A percentile compares a stretch with the other conserved stretches of the same genome.
Evolutionary conservation across 305 asterid species (phyloP).

Genomic region (Plantago coronopus): DNA sequence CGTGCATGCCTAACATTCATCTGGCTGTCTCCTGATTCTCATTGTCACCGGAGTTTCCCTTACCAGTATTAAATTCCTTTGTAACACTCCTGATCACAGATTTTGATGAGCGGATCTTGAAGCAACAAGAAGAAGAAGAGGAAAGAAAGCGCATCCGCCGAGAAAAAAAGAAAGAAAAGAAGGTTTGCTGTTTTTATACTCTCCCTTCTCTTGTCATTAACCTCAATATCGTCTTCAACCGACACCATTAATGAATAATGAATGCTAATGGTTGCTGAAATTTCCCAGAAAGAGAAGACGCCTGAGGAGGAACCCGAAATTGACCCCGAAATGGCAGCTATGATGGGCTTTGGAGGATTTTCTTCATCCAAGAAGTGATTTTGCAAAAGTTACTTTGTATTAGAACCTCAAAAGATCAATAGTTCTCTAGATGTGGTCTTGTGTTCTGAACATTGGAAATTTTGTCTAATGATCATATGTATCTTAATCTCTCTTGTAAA

Average conservation of each 20-base stretch:
- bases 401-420: neutral
- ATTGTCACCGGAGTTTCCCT: too few species aligned
- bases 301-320: constrained; percentile 81
- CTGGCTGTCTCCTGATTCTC: too few species aligned
- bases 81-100: constrained; percentile 35
- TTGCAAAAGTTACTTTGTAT: neutral
- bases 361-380: constrained; percentile 70
- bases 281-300: constrained; percentile 68
- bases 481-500: too few species aligned
- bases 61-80: neutral
- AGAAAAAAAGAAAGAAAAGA: constrained; percentile 97
- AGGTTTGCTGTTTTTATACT: constrained; percentile 37
- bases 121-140: constrained; percentile 95
- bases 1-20: too few species aligned
- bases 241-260: neutral
- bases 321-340: constrained; percentile 83
- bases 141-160: constrained; percentile 84
- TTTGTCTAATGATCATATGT: neutral
- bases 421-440: neutral
- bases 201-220: neutral
- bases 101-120: constrained; percentile 81
- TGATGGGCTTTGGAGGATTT: constrained; percentile 99
- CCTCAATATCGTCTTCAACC: neutral
- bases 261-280: constrained; percentile 10
- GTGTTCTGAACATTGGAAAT: too few species aligned